Conservation (phyloP, 352 stramenopile species). For the Pythium vanterpoolii region DNA sequence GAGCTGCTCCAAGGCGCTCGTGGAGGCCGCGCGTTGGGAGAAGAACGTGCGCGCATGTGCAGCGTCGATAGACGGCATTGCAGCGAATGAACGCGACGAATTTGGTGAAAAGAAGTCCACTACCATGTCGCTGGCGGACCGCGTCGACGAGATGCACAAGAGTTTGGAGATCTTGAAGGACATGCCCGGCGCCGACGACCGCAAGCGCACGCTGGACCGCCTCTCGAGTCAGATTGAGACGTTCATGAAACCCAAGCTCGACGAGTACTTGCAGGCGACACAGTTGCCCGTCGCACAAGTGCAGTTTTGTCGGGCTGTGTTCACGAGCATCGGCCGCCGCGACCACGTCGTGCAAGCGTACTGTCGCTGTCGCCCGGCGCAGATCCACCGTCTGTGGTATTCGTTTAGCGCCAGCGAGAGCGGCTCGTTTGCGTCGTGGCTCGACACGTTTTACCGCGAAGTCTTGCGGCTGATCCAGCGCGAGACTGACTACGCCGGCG, state of each 20-base stretch:
- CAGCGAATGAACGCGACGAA: conserved; percentile 19
- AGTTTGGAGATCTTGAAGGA: conserved; percentile 60
- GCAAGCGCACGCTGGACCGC: conserved; percentile 42
- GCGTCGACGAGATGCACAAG: conserved; percentile 56
- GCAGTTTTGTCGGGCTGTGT: conserved; percentile 47
- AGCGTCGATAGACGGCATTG: conserved; percentile 29
- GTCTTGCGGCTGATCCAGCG: conserved; percentile 53
- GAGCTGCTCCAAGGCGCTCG: conserved; percentile 61
- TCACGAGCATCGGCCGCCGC: conserved; percentile 42
- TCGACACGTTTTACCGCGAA: conserved; percentile 56
- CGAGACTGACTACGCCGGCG: conserved; percentile 36
- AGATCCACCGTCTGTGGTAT: conserved; percentile 59
- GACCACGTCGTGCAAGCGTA: conserved; percentile 42
- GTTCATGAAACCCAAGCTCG: conserved; percentile 43
- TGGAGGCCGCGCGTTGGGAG: conserved; percentile 63
- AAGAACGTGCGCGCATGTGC: conserved; percentile 60
- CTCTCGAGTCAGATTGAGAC: conserved; percentile 56
- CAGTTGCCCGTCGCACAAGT: conserved; percentile 38
- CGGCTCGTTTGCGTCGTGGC: conserved; percentile 35
- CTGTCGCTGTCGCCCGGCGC: conserved; percentile 36
- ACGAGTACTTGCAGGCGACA: conserved; percentile 35
- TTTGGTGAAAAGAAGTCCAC: not conserved
- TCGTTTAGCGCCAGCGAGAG: conserved; percentile 31
- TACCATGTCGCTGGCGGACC: conserved; percentile 32
- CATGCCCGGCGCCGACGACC: conserved; percentile 56